Percentiles rank a stretch among this genome's conserved stretches.
phyloP scores from a whole-genome alignment of 2,329 filamentous ascomycete species.

The Cryphonectria nitschkei region DNA sequence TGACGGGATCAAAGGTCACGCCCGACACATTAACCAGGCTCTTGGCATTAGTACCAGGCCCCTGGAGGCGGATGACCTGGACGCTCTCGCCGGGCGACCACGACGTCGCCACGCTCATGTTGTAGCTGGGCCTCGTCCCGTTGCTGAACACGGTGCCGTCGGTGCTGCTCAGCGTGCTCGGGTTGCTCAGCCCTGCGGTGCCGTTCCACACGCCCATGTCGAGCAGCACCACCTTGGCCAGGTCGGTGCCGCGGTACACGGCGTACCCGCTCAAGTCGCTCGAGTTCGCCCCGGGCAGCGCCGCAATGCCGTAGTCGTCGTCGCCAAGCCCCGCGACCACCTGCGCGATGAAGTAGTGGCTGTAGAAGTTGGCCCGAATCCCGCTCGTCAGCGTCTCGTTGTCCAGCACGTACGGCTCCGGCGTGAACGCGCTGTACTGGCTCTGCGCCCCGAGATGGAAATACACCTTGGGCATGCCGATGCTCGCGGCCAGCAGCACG shows the following conservation, averaged over 20 bases:
- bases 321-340: constrained; percentile 29
- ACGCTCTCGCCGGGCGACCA: constrained; percentile 35
- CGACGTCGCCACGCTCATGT: constrained; percentile 36
- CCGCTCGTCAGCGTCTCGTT: constrained; percentile 38
- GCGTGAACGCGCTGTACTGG: constrained; percentile 28
- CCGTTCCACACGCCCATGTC: constrained; percentile 45
- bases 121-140: constrained; percentile 35
- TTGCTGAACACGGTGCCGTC: constrained; percentile 37
- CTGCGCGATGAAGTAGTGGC: constrained; percentile 41
- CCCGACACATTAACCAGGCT: constrained; percentile 39
- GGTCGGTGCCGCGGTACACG: constrained; percentile 33
- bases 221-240: constrained; percentile 41
- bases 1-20: constrained; percentile 37
- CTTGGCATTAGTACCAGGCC: constrained; percentile 43
- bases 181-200: constrained; percentile 40
- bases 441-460: constrained; percentile 43
- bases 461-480: constrained; percentile 43
- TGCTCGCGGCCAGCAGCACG: constrained; percentile 41
- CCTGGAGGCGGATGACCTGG: constrained; percentile 36
- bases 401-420: constrained; percentile 35
- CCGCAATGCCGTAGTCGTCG: constrained; percentile 33
- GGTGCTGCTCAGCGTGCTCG: constrained; percentile 37
- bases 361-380: constrained; percentile 40
- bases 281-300: constrained; percentile 40
- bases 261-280: constrained; percentile 41